Conservation (phyloP, 2,329 filamentous ascomycete species). For the Alternaria atra region DNA sequence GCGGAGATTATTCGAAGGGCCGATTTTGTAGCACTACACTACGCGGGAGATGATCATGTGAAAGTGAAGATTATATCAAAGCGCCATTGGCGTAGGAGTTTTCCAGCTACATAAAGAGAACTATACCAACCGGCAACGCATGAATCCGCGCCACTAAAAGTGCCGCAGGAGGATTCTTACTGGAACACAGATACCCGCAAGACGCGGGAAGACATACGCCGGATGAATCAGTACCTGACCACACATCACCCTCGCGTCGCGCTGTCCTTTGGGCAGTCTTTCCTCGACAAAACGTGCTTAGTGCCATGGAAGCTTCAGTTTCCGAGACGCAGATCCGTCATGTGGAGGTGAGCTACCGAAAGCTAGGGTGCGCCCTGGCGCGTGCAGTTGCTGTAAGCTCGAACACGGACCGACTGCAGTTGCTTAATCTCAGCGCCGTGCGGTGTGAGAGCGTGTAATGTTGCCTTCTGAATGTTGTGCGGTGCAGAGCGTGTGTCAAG, state of each 20-base stretch:
- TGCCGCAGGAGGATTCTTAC: constrained; percentile 18
- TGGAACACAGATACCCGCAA: constrained; percentile 25
- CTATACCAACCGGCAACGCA: constrained; percentile 26
- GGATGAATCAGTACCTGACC: constrained; percentile 21
- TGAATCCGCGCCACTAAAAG: constrained; percentile 36
- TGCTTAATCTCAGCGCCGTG: constrained; percentile 9
- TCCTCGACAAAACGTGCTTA: constrained; percentile 19
- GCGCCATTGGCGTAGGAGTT: constrained; percentile 2
- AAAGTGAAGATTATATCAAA: constrained; percentile 8
- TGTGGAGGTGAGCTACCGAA: constrained; percentile 2
- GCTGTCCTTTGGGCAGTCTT: constrained; percentile 13
- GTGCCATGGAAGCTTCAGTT: constrained; percentile 28
- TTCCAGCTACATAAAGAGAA: constrained; percentile 20
- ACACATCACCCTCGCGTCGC: constrained; percentile 8
- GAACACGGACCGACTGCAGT: constrained; percentile 7
- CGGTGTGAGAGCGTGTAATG: constrained; percentile 32
- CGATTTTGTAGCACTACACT: not conserved
- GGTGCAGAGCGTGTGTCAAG: constrained; percentile 39
- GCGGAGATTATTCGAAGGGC: constrained; percentile 7
- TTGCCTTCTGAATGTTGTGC: constrained; percentile 29
- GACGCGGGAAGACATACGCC: constrained; percentile 14
- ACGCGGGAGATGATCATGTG: constrained; percentile 9
- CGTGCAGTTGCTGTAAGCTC: constrained; percentile 26
- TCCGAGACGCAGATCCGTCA: constrained; percentile 26
- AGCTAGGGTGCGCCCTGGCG: constrained; percentile 16